Conservation (phyloP, 164 flowering plant genomes). For the Nymphaea thermarum region DNA sequence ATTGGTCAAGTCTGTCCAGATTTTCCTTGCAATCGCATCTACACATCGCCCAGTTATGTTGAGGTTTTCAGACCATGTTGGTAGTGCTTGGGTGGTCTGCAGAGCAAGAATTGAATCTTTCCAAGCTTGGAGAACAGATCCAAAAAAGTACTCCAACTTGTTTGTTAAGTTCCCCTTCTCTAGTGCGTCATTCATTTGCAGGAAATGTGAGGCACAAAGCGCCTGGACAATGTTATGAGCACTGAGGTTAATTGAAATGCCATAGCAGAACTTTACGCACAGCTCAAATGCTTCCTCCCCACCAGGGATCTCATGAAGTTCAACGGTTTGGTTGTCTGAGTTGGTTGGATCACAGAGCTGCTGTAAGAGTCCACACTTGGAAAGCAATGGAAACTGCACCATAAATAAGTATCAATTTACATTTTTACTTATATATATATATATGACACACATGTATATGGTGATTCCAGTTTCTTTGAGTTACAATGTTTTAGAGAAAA, state of each 20-base stretch:
- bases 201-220: conserved; percentile 77
- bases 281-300: conserved; percentile 85
- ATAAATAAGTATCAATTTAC: too few species aligned
- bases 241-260: conserved; percentile 58
- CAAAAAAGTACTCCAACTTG: conserved; percentile 72
- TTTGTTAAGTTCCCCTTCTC: conserved; percentile 58
- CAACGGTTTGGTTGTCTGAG: conserved; percentile 18
- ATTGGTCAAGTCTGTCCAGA: conserved; percentile 41
- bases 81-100: conserved; percentile 30
- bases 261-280: conserved; percentile 88
- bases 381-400: conserved; percentile 58
- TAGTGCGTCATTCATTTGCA: conserved; percentile 60
- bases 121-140: conserved; percentile 77
- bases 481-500: too few species aligned
- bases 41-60: conserved; percentile 62
- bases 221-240: conserved; percentile 64
- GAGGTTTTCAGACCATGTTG: conserved; percentile 65
- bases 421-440: too few species aligned
- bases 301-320: conserved; percentile 78
- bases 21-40: conserved; percentile 64
- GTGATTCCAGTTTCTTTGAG: too few species aligned
- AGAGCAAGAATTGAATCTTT: conserved; percentile 62
- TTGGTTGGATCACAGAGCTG: conserved; percentile 30
- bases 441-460: too few species aligned
- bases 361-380: conserved; percentile 72